These are phyloP conservation scores for Musa balbisiana DNA, from an alignment of 202 grass and related monocot genomes.

Conservation along the genomic window DNA sequence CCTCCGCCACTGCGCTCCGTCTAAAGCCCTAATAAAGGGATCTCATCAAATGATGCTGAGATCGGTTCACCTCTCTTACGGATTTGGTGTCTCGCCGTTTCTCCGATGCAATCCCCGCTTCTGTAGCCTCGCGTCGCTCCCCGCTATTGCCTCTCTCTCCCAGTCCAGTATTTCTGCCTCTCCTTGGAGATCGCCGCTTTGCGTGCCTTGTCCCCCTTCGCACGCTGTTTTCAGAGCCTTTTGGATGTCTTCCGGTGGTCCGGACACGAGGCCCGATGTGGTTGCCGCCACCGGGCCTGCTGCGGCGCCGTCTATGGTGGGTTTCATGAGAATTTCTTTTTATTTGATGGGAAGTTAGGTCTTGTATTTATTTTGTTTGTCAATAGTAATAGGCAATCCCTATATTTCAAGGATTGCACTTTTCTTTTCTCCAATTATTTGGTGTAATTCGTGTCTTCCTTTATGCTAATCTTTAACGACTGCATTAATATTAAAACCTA, in stretches of 20 bases:
- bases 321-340: background rate
- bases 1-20: background rate
- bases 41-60: slow-evolving; percentile 30
- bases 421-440: too few relatives aligned
- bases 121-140: slow-evolving; percentile 5
- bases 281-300: slow-evolving; percentile 2
- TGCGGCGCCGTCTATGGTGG: slow-evolving; percentile 24
- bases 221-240: slow-evolving; percentile 12
- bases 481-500: background rate
- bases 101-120: slow-evolving; percentile 9
- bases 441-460: background rate
- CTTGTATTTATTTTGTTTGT: too few relatives aligned
- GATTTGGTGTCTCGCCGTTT: slow-evolving; percentile 19
- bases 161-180: background rate
- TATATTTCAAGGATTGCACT: too few relatives aligned
- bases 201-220: background rate
- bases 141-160: slow-evolving; percentile 2
- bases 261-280: slow-evolving; percentile 17
- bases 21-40: background rate
- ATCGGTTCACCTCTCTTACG: slow-evolving; percentile 23
- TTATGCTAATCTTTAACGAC: slow-evolving; percentile 7
- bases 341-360: background rate
- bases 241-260: slow-evolving; percentile 32
- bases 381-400: too few relatives aligned
- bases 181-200: background rate